A percentile compares a stretch with the other conserved stretches of the same genome.
Evolutionary conservation across 345 rosid genomes (phyloP).

Genomic region (Reutealis trisperma): DNA sequence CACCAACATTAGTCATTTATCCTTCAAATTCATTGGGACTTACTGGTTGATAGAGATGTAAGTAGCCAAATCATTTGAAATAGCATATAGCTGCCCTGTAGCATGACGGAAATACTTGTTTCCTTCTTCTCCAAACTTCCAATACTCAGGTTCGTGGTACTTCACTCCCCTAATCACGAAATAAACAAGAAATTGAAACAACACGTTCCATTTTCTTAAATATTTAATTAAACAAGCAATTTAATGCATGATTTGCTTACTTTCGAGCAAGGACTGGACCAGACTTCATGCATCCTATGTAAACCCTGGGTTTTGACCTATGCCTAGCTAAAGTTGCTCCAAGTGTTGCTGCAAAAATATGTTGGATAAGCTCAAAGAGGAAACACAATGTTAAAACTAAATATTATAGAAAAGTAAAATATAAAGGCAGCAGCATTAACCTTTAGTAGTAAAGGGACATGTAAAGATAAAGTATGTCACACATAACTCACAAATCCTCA

Average conservation of each 20-base stretch:
- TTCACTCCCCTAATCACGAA: slow-evolving; percentile 72
- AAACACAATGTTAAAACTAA: not conserved
- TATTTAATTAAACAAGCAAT: not conserved
- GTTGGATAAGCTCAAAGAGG: slow-evolving; percentile 7
- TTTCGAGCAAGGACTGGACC: slow-evolving; percentile 96
- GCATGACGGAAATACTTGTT: slow-evolving; percentile 97
- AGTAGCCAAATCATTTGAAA: slow-evolving; percentile 84
- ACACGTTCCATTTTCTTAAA: not conserved
- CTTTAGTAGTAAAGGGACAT: not conserved
- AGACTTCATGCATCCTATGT: slow-evolving; percentile 97
- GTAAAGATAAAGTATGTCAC: not conserved
- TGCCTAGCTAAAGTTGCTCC: slow-evolving; percentile 81
- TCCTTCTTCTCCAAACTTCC: slow-evolving; percentile 98
- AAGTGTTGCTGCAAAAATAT: slow-evolving; percentile 71
- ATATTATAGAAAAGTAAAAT: not conserved
- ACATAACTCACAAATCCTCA: not conserved
- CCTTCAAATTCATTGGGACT: slow-evolving; percentile 25
- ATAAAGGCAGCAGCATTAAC: not conserved
- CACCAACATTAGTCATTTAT: not conserved
- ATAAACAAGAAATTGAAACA: slow-evolving; percentile 6
- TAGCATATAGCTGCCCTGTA: slow-evolving; percentile 92
- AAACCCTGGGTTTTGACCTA: slow-evolving; percentile 70
- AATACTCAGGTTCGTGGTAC: slow-evolving; percentile 93
- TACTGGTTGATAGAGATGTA: slow-evolving; percentile 88
- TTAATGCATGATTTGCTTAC: slow-evolving; percentile 47